These are phyloP conservation scores for Agapanthus africanus DNA, from an alignment of 106 monocot species.

Conservation along the genomic window DNA sequence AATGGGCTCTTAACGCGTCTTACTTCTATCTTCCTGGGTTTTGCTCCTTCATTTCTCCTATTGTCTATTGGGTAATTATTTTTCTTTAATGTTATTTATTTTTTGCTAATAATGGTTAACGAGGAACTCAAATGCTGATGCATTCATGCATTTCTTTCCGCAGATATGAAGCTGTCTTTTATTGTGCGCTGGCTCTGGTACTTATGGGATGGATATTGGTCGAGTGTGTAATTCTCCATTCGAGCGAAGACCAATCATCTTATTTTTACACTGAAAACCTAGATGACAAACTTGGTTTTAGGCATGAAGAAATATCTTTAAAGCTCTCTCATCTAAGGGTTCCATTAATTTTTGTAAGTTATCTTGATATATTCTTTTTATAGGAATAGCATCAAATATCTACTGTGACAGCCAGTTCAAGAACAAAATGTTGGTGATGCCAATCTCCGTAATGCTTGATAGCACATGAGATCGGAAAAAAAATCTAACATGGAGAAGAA, in stretches of 20 bases:
- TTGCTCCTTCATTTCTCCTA: conserved; percentile 80
- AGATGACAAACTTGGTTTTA: conserved; percentile 18
- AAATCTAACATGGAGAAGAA: too few relatives aligned
- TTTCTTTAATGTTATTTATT: not conserved
- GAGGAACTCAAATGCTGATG: conserved; percentile 2
- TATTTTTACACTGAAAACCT: conserved; percentile 14
- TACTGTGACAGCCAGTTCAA: too few relatives aligned
- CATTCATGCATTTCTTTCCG: conserved; percentile 9
- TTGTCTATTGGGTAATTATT: conserved; percentile 78
- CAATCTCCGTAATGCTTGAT: too few relatives aligned
- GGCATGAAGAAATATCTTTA: conserved; percentile 48
- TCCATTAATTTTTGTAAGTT: conserved; percentile 87
- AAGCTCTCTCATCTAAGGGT: conserved; percentile 68
- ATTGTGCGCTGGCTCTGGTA: conserved; percentile 72
- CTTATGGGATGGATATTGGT: conserved; percentile 87
- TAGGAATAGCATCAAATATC: too few relatives aligned
- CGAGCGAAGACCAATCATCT: conserved; percentile 18
- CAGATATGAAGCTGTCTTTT: conserved; percentile 94
- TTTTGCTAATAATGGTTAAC: not conserved
- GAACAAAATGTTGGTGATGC: too few relatives aligned
- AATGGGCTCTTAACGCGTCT: conserved; percentile 56
- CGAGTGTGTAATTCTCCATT: conserved; percentile 46
- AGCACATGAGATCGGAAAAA: too few relatives aligned
- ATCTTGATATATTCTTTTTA: not conserved
- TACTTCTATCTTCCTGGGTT: conserved; percentile 84